Base-by-base conservation (phyloP, 2,329 filamentous ascomycete species). In the Zymoseptoria ardabiliae region DNA sequence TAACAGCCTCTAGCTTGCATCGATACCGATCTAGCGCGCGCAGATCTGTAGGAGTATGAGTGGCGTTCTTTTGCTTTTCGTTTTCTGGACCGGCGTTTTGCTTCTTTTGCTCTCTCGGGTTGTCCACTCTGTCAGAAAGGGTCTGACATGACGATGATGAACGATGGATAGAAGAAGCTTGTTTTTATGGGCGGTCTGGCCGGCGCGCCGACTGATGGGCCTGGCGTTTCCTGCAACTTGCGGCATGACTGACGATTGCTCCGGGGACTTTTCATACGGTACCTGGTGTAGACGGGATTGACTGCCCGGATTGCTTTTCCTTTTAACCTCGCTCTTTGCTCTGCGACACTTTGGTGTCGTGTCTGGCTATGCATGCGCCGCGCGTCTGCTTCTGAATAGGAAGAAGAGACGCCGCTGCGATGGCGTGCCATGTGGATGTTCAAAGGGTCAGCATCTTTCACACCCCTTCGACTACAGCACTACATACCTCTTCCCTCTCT, bases 171-270 rank as follows among this genome's bases (percentile, higher is more conserved):
- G 17, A n/a, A 60, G 62, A 60, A 58, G 61, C 61, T 55, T 54
- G 56, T 59, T 55, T 58, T 64, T 11, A 22, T 17, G 10, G 51
- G 25, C 22, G 51, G 62, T 63, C 54, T 66, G 66, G 68, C 66
- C 66, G 68, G 68, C 67, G 66, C 55, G 66, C 66, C 65, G 61
- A 45, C 35, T 45, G 35, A 45, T 45, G 35, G 13, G 35, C 35
- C 60, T 62, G 66, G 66, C 58, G 66, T 63, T 68, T 59, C 55
- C 50, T 58, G 59, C 61, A 64, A 60, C 57, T 19, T 10, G 30
- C 63, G 65, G 65, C 65, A 65, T 64, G 65, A 66, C 60, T 68
- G 65, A 69, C 59, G 67, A 68, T 59, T 60, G 35, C 35, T 45
- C 35, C 35, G 35, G 35, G 35, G 35, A 45, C 35, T 45, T 45